phyloP scores from a whole-genome alignment of 805 yeast species.

The Wickerhamomyces canadensis region DNA sequence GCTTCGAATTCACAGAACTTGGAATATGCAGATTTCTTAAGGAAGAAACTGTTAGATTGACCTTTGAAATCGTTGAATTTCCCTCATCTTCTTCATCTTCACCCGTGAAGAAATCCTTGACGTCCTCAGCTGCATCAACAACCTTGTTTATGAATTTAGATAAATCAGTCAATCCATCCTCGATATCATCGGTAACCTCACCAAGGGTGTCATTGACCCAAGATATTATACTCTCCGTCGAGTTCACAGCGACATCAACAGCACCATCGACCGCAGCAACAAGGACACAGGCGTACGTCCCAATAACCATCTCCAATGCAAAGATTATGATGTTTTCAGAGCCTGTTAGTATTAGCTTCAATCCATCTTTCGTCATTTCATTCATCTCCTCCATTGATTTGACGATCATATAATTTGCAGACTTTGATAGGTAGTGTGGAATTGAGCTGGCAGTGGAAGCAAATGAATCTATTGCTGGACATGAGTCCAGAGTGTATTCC shows the following conservation, averaged over 20 bases:
- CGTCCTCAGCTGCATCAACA: conserved; percentile 41
- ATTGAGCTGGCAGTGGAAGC: conserved; percentile 32
- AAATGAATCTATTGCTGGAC: conserved; percentile 40
- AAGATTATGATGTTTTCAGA: conserved; percentile 58
- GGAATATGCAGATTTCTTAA: conserved; percentile 64
- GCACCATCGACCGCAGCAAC: conserved; percentile 71
- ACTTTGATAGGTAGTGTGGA: conserved; percentile 51
- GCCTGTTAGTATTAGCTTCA: conserved; percentile 47
- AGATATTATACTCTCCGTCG: conserved; percentile 57
- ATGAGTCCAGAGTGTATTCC: conserved; percentile 34
- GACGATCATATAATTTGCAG: conserved; percentile 49
- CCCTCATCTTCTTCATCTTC: conserved; percentile 27
- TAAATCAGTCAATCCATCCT: conserved; percentile 59
- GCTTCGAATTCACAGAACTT: conserved; percentile 48
- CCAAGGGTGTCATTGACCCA: conserved; percentile 58
- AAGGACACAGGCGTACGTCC: conserved; percentile 82
- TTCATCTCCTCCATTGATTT: conserved; percentile 43
- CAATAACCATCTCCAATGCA: conserved; percentile 65
- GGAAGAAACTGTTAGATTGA: conserved; percentile 52
- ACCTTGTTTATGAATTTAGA: conserved; percentile 53
- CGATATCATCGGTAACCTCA: conserved; percentile 52
- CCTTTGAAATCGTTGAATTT: conserved; percentile 30
- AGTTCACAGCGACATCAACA: conserved; percentile 65
- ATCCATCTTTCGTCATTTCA: conserved; percentile 35
- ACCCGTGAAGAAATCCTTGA: conserved; percentile 52